These are phyloP conservation scores for Wolfiporia cocos DNA, from an alignment of 1,284 basidiomycete genomes.

Conservation along the genomic window DNA sequence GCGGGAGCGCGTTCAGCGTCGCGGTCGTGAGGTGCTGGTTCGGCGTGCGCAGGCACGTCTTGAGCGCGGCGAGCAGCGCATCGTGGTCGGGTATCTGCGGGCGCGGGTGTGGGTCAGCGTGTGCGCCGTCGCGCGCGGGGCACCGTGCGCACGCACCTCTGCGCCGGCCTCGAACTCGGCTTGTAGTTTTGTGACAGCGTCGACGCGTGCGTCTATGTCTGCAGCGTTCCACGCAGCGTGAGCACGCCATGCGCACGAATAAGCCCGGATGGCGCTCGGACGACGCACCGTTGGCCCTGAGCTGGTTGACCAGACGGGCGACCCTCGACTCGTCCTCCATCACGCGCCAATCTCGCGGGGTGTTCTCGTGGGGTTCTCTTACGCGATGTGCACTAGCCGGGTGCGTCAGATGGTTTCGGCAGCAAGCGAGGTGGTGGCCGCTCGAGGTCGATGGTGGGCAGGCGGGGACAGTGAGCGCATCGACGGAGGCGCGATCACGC, in stretches of 20 bases:
- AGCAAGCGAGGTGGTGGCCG: too few species aligned
- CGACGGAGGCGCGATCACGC: too few species aligned
- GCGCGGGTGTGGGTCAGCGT: not conserved
- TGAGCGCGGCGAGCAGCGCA: constrained; percentile 59
- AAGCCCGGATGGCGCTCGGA: constrained; percentile 2
- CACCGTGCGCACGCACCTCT: constrained; percentile 42
- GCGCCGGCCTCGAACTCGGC: constrained; percentile 60
- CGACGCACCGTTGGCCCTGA: constrained; percentile 59
- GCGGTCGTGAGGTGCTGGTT: constrained; percentile 81
- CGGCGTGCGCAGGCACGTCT: constrained; percentile 68
- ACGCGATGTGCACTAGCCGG: too few species aligned
- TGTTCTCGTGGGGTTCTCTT: not conserved
- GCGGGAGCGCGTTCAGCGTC: constrained; percentile 56
- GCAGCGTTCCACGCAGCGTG: constrained; percentile 4
- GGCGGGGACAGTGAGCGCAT: too few species aligned
- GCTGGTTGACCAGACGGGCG: constrained; percentile 60
- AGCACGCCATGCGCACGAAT: not conserved
- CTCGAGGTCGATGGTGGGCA: too few species aligned
- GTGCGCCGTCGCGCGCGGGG: constrained; percentile 3
- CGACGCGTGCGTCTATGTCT: constrained; percentile 78
- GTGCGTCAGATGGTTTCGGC: too few species aligned
- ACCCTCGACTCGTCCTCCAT: constrained; percentile 47
- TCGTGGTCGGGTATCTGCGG: constrained; percentile 65
- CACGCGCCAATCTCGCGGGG: constrained; percentile 13
- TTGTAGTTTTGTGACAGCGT: constrained; percentile 73